Evolutionary conservation across 148 eudicot species (phyloP), one percentile per base, ranked within the genome.

Genomic region (Vaccinium myrtillus): DNA sequence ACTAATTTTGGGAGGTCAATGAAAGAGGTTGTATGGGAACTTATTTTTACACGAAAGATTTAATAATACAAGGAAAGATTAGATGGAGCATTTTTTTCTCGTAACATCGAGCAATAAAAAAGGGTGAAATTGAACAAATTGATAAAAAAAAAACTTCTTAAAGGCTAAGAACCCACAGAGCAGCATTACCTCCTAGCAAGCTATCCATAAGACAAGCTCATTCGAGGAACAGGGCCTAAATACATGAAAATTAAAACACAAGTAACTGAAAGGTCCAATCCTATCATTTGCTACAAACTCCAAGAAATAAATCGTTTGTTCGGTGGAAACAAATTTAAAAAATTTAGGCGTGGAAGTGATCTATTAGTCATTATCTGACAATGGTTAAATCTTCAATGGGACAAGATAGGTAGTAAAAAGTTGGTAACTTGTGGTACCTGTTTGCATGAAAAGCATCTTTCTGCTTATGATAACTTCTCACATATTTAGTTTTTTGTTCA

Each of bases 171-270:
- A 70, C 46, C 36, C 16, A 58, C 21, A 58, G 46, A 70, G 36
- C 25, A 67, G 75, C 46, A 70, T 70, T 70, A 70, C 75, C 75
- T 5, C 75, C 75, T 23, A 70, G 75, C 75, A 32, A 65, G 19
- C 46, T 70, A 70, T 32, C 75, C 43, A 36, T 3, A 32, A 30
- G 46, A 70, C 46, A 70, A 70, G 46, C 75, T 30, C 75, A 30
- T 65, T 23, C 14, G 71, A 27, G 23, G 32, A 67, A 67, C 73
- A 8, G 32, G 0, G 30, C 36, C 73, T 11, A 67, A 67, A 69
- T 43, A 32, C 8, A 59, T 6, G 67, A 59, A 13, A 59, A 19
- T 19, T 59, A 32, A 12, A 30, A 65, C 27, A 65, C 27, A 65
- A 32, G 46, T 11, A 70, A 15, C 75, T 70, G 30, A 70, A 32